Evolutionary conservation across 495 filamentous ascomycete species (phyloP), one percentile per base, ranked within the genome.

Genomic region (Mytilinidion resinicola): DNA sequence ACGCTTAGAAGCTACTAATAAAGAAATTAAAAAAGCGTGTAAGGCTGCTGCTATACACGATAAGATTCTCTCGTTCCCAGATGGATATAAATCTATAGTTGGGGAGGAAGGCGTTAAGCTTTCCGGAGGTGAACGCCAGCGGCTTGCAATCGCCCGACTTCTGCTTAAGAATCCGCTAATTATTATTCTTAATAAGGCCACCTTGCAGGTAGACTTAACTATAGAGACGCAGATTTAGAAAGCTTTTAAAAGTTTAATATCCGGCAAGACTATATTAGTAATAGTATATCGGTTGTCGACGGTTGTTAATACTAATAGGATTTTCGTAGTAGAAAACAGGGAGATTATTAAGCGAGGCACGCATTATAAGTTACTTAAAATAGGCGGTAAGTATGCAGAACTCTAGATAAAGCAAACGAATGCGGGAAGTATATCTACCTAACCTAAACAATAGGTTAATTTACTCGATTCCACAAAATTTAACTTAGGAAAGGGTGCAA

Each of bases 281-380:
- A 30, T 51, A 51, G 49, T 21, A 11, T 21, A 51, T 21, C 49
- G 49, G 49, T 20, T 51, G 34, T 51, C 49, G 8, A 51, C 49
- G 8, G 34, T 51, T 30, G 20, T 51, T 6, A 17, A 51, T 51
- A 21, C 34, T 11, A 21, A 51, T 34, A 21, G 19, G 21, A 37
- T 51, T 34, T 21, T 51, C 12, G 11, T 51, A n/a, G 20, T 34
- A 9, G 20, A 51, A 51, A 12, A 51, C 20, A 21, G 49, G 8
- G 43, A 46, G 12, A 46, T 46, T 46, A 17, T 46, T 46, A 17
- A 46, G 15, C 12, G 43, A 46, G 43, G 43, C 43, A 46, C 43
- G 20, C 15, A 46, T 17, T 17, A 46, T 10, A 17, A 46, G 43
- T 19, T 46, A 17, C 43, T 46, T 19, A 19, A 17, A 46, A 46